Evolutionary conservation across 139 green algal genomes (phyloP).

Genomic region (Volvox africanus): DNA sequence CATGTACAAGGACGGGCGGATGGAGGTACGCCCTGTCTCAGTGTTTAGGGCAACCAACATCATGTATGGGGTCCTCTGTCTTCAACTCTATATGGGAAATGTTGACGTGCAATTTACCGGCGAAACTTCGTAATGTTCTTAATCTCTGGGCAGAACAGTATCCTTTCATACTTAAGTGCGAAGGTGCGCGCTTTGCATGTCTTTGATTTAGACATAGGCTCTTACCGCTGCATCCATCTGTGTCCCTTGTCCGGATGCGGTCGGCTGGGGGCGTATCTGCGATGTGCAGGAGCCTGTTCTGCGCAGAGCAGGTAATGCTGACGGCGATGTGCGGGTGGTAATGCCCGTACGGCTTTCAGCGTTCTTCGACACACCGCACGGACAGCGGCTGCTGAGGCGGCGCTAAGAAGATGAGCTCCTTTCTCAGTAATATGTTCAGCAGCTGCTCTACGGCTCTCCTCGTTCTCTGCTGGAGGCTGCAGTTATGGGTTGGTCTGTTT

Average conservation of each 20-base stretch:
- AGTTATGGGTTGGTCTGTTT: too few species aligned
- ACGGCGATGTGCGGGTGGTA: conserved; percentile 47
- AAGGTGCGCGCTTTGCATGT: too few species aligned
- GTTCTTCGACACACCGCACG: conserved; percentile 35
- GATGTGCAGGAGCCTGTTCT: conserved; percentile 1
- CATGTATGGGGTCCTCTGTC: not conserved
- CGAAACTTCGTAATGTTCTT: not conserved
- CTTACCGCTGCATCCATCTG: not conserved
- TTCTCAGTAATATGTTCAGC: too few species aligned
- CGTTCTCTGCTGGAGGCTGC: too few species aligned
- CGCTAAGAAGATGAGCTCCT: not conserved
- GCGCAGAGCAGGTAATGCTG: conserved; percentile 21
- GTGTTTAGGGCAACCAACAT: not conserved
- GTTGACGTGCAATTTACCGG: not conserved
- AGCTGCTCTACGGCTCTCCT: too few species aligned
- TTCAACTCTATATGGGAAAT: not conserved
- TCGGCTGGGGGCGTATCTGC: not conserved
- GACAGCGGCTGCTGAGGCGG: conserved; percentile 21
- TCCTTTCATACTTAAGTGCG: not conserved
- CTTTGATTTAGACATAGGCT: not conserved
- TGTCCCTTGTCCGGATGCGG: not conserved
- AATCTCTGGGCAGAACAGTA: not conserved
- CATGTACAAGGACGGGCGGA: conserved; percentile 70
- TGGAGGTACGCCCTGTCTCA: conserved; percentile 41
- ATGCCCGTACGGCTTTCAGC: conserved; percentile 40